Conservation (phyloP, 2,329 filamentous ascomycete species). For the Chrysoporthe austroafricana region DNA sequence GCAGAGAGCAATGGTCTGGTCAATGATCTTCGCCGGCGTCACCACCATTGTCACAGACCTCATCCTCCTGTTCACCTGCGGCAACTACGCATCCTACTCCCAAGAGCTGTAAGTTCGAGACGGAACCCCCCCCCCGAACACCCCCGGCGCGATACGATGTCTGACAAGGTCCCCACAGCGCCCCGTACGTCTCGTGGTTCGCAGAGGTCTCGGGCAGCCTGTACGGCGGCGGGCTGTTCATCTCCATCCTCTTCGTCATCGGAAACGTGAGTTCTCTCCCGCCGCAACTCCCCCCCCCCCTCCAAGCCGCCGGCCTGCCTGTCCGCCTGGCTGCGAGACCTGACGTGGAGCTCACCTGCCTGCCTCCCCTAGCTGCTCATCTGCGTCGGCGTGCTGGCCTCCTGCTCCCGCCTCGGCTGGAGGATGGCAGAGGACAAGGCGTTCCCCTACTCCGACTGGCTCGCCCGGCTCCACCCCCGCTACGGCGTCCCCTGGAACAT, state of each 20-base stretch:
- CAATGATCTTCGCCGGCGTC: slow-evolving; percentile 9
- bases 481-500: slow-evolving; percentile 11
- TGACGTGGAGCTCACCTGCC: background rate
- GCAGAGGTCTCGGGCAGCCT: slow-evolving; percentile 1
- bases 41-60: slow-evolving; percentile 7
- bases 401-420: slow-evolving; percentile 9
- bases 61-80: slow-evolving; percentile 12
- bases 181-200: slow-evolving; percentile 12
- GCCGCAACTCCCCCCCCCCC: too few species aligned
- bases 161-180: background rate
- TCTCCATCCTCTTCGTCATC: slow-evolving; percentile 6
- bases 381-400: slow-evolving; percentile 12
- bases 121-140: background rate
- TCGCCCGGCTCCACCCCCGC: background rate
- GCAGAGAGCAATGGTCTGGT: slow-evolving; percentile 15
- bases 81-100: background rate
- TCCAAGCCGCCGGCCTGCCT: too few species aligned
- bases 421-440: slow-evolving; percentile 11
- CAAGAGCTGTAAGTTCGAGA: slow-evolving; percentile 11
- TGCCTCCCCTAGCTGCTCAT: slow-evolving; percentile 1
- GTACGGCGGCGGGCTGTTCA: slow-evolving; percentile 10
- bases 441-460: slow-evolving; percentile 11
- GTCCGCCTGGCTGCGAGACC: background rate
- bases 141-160: too few species aligned
- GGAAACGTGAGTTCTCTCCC: background rate